phyloP scores from a whole-genome alignment of 768 basidiomycete species.

The Suillus weaverae region DNA sequence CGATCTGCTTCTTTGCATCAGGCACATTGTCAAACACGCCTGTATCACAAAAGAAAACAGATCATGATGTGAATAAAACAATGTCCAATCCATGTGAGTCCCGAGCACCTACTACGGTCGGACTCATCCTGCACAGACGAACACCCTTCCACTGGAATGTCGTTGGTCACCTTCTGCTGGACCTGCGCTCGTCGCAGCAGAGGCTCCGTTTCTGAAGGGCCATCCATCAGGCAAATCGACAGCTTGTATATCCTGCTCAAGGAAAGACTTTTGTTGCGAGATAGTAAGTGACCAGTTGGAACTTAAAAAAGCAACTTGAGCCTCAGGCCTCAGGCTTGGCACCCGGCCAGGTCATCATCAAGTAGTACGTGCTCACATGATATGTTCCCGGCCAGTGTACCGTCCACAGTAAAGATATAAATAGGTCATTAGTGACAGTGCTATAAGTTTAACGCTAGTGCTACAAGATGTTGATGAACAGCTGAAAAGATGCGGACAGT shows the following conservation, averaged over 20 bases:
- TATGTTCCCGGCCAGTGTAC: background rate
- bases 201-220: background rate
- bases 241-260: background rate
- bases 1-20: conserved; percentile 48
- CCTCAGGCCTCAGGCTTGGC: no score
- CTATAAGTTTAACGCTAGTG: background rate
- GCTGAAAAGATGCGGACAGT: background rate
- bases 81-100: background rate
- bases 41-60: background rate
- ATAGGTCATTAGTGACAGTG: background rate
- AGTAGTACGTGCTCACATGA: background rate
- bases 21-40: conserved; percentile 44
- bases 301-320: background rate
- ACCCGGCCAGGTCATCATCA: no score
- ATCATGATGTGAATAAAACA: background rate
- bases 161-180: background rate
- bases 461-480: background rate
- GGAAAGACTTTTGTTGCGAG: no score
- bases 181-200: background rate
- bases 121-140: background rate
- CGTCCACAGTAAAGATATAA: background rate
- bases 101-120: background rate
- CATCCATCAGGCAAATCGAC: background rate
- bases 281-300: background rate
- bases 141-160: background rate